These are phyloP conservation scores for Colletotrichum tofieldiae DNA, from an alignment of 2,329 filamentous ascomycete species.

Conservation along the genomic window DNA sequence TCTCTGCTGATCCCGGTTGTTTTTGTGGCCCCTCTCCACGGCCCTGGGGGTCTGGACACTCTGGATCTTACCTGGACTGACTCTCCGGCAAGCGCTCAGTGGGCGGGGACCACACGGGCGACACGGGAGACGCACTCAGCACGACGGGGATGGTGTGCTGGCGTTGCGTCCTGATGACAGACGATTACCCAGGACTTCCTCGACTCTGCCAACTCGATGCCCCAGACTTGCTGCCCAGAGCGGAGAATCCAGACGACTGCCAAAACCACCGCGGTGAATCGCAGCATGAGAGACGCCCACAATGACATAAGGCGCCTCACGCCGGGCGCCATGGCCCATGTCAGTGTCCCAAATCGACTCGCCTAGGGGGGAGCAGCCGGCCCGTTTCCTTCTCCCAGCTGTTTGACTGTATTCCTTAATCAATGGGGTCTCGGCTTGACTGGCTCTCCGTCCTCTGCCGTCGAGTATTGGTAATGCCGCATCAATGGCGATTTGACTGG, in stretches of 20 bases:
- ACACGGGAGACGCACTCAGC: conserved; percentile 14
- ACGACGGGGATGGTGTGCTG: conserved; percentile 32
- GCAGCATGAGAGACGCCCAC: conserved; percentile 20
- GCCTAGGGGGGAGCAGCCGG: not conserved
- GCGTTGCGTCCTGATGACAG: conserved; percentile 38
- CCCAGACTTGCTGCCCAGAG: conserved; percentile 29
- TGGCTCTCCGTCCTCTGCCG: conserved; percentile 16
- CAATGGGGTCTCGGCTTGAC: conserved; percentile 21
- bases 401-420: conserved; percentile 31
- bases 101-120: not conserved
- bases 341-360: not conserved
- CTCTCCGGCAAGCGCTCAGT: conserved; percentile 31
- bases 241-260: conserved; percentile 19
- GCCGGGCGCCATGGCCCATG: not conserved
- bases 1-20: conserved; percentile 17
- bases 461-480: not conserved
- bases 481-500: conserved; percentile 18
- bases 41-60: conserved; percentile 28
- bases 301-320: conserved; percentile 23
- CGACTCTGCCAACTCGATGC: conserved; percentile 11
- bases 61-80: conserved; percentile 17
- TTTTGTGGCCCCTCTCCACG: conserved; percentile 29
- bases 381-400: conserved; percentile 24
- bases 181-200: conserved; percentile 24
- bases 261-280: conserved; percentile 13